Conservation (phyloP, 2,329 filamentous ascomycete species). For the Ambrosiella cleistominuta region DNA sequence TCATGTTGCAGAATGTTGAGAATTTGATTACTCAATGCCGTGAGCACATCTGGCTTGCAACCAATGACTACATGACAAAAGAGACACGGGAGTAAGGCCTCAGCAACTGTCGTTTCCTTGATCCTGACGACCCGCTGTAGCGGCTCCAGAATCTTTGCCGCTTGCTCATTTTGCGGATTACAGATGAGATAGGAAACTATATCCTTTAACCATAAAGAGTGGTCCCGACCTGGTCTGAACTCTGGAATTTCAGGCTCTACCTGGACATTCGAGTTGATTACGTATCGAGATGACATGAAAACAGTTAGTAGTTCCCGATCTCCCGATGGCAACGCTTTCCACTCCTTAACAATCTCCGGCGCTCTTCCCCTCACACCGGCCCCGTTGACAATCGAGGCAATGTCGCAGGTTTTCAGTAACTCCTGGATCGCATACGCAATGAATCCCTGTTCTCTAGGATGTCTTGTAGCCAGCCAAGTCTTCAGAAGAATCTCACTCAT, state of each 20-base stretch:
- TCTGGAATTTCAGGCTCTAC: conserved; percentile 34
- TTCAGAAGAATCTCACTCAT: conserved; percentile 79
- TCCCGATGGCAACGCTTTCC: conserved; percentile 58
- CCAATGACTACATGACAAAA: conserved; percentile 69
- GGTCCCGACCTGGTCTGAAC: conserved; percentile 20
- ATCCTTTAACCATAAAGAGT: conserved; percentile 64
- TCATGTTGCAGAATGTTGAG: conserved; percentile 53
- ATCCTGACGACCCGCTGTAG: conserved; percentile 67
- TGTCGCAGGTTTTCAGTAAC: conserved; percentile 59
- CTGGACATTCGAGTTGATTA: conserved; percentile 44
- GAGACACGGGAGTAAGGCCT: conserved; percentile 77
- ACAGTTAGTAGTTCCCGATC: conserved; percentile 71
- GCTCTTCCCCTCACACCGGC: conserved; percentile 25
- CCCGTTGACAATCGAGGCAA: conserved; percentile 35
- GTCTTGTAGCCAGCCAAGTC: conserved; percentile 77
- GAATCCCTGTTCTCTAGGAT: conserved; percentile 75
- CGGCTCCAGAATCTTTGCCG: conserved; percentile 61
- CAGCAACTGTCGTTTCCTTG: conserved; percentile 70
- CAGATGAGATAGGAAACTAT: conserved; percentile 71
- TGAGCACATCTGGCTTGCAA: neutral
- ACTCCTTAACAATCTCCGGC: conserved; percentile 51
- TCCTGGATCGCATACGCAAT: conserved; percentile 92
- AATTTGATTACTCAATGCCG: conserved; percentile 39
- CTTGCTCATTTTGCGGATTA: conserved; percentile 56
- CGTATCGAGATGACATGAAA: conserved; percentile 71